Evolutionary conservation across 768 basidiomycete species (phyloP).

Genomic region (Tubosaeta sp.): DNA sequence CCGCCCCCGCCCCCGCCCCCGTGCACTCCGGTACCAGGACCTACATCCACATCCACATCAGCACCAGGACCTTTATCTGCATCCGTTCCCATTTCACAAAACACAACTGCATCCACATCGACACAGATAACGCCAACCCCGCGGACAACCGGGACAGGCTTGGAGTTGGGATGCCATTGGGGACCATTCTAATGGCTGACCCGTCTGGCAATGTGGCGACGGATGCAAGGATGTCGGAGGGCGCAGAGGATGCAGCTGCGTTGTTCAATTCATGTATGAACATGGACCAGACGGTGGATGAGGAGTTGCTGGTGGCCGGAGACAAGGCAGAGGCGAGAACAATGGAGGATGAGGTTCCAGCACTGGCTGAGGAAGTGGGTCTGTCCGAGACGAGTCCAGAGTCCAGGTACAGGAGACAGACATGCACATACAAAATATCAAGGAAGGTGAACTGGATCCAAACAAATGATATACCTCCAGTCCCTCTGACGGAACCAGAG

Average conservation of each 20-base stretch:
- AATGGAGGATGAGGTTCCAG: not conserved
- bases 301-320: not conserved
- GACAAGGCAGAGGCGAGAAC: not conserved
- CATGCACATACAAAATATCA: not conserved
- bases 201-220: not conserved
- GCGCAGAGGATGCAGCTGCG: not conserved
- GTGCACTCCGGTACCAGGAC: not conserved
- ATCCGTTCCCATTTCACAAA: not conserved
- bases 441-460: slow-evolving; percentile 16
- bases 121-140: not conserved
- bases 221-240: not conserved
- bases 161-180: slow-evolving; percentile 6
- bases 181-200: not conserved
- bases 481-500: not conserved
- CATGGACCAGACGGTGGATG: slow-evolving; percentile 13
- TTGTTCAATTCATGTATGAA: slow-evolving; percentile 23
- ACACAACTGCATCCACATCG: slow-evolving; percentile 2
- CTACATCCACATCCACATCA: no score
- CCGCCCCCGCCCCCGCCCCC: no score
- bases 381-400: not conserved
- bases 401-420: not conserved
- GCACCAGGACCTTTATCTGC: not conserved
- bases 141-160: slow-evolving; percentile 1
- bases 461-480: not conserved
- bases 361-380: not conserved